Base-by-base conservation (phyloP, 257 asterid species). In the Euphrasia confusa region DNA sequence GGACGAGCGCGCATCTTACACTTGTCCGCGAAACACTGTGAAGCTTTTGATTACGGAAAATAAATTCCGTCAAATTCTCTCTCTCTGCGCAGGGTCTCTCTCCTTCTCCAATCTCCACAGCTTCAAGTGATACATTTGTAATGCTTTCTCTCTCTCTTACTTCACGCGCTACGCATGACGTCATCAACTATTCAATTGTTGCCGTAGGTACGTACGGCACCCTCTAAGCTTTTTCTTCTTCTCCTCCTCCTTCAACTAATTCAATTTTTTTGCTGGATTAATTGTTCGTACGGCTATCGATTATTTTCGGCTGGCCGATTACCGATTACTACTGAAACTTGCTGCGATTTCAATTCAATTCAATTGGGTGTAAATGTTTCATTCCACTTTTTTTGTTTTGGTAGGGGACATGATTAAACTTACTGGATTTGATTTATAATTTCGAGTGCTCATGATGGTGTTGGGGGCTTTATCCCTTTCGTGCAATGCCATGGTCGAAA, bases 101-200 rank as follows among this genome's bases (percentile, higher is more conserved):
- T 63, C 62, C 48, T 58, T 32, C 54, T 39, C 47, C 71, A 44
- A 52, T 32, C 54, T 39, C 47, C 71, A 44, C 71, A 44, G 68
- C 74, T 61, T 64, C 68, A 65, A 48, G 49, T 33, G 44, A 47
- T 14, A 42, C 65, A 35, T 65, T 64, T 54, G 37, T 67, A 68
- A 57, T 7, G 65, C 68, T 15, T 44, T 33, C 49, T 54, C 68
- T 15, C 44, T 33, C 49, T 54, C 30, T 64, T 44, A 24, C 65
- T 58, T 37, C 45, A 32, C 60, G 9, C 60, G 55, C 70, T 27
- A 10, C 54, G 61, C 60, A 68, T 68, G 17, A 37, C 40, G 67
- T 58, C 70, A 73, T 68, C 77, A 58, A 21, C 17, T 47, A 70
- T 44, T 67, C 69, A 62, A 72, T 72, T 67, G 21, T 64, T 61